Conservation (phyloP, 2,329 filamentous ascomycete species). For the Sarocladiaceae sp. region DNA sequence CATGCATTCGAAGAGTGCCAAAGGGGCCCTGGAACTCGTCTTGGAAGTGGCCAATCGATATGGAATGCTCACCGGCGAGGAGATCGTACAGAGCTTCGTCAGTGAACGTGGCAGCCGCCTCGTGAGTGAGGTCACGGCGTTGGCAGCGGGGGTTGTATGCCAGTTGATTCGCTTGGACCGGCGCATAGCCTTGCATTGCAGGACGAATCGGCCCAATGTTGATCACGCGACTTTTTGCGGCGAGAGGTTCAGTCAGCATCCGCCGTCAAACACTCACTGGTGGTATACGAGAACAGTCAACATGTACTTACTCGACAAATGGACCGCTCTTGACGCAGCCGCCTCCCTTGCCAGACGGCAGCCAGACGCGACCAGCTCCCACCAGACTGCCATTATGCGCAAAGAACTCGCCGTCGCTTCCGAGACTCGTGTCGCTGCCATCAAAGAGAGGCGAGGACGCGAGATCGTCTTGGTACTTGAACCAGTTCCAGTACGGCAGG, state of each 20-base stretch:
- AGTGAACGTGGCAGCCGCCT: not conserved
- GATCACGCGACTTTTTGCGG: constrained; percentile 22
- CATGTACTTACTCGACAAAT: constrained; percentile 36
- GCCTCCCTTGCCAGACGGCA: constrained; percentile 47
- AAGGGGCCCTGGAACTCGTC: constrained; percentile 21
- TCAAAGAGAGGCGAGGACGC: constrained; percentile 47
- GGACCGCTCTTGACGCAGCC: constrained; percentile 46
- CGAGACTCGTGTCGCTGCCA: constrained; percentile 43
- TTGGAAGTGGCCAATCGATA: constrained; percentile 12
- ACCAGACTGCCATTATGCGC: constrained; percentile 16
- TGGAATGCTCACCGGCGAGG: not conserved
- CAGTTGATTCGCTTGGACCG: constrained; percentile 13
- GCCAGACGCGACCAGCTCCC: constrained; percentile 11
- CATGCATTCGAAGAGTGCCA: constrained; percentile 25
- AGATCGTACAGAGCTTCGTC: not conserved
- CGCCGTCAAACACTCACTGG: too few relatives aligned
- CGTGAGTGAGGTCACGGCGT: not conserved
- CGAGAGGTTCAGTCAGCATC: too few relatives aligned
- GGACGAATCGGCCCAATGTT: constrained; percentile 26
- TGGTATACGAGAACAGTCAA: constrained; percentile 17
- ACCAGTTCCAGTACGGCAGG: constrained; percentile 48
- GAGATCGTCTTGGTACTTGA: constrained; percentile 36
- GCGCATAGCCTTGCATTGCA: constrained; percentile 13
- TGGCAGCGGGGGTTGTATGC: constrained; percentile 38
- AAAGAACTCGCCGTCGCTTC: constrained; percentile 35